A percentile compares a stretch with the other conserved stretches of the same genome.
Evolutionary conservation across 2,329 filamentous ascomycete species (phyloP).

Genomic region (Pseudogymnoascus pannorum): DNA sequence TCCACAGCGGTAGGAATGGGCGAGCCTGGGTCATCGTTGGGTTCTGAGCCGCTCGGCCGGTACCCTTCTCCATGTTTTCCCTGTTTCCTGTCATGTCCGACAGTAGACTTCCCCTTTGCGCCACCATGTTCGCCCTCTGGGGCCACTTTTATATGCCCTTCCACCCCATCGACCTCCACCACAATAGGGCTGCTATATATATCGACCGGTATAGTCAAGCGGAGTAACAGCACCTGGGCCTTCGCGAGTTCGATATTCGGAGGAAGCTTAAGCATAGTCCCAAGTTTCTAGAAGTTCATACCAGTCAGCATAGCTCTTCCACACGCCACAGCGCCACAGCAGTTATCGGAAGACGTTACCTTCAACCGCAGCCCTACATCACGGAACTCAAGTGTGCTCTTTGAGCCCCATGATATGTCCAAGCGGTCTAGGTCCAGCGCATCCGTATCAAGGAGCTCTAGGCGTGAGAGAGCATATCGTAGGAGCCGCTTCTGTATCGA

Average conservation of each 20-base stretch:
- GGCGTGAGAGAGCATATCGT: slow-evolving; percentile 72
- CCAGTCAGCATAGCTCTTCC: neutral
- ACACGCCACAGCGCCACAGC: neutral
- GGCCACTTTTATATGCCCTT: slow-evolving; percentile 56
- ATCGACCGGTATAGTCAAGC: slow-evolving; percentile 79
- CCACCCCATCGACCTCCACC: slow-evolving; percentile 74
- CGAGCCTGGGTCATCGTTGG: slow-evolving; percentile 22
- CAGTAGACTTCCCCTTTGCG: slow-evolving; percentile 29
- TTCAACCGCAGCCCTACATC: slow-evolving; percentile 77
- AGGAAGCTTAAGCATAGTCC: slow-evolving; percentile 67
- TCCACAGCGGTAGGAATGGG: slow-evolving; percentile 62
- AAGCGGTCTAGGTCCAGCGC: slow-evolving; percentile 79
- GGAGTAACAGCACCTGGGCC: slow-evolving; percentile 68
- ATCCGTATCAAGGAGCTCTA: slow-evolving; percentile 84
- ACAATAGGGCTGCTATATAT: slow-evolving; percentile 78
- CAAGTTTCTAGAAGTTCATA: slow-evolving; percentile 57
- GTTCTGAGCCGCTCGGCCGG: neutral
- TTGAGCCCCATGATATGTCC: slow-evolving; percentile 74
- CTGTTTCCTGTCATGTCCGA: slow-evolving; percentile 27
- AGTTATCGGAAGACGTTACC: slow-evolving; percentile 36
- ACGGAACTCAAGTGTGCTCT: slow-evolving; percentile 75
- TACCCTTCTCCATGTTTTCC: neutral
- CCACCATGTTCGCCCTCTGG: slow-evolving; percentile 20
- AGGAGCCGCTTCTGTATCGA: slow-evolving; percentile 85
- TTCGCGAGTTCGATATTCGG: slow-evolving; percentile 61